Evolutionary conservation across 768 basidiomycete genomes (phyloP).

Genomic region (Russula griseocarnosa): DNA sequence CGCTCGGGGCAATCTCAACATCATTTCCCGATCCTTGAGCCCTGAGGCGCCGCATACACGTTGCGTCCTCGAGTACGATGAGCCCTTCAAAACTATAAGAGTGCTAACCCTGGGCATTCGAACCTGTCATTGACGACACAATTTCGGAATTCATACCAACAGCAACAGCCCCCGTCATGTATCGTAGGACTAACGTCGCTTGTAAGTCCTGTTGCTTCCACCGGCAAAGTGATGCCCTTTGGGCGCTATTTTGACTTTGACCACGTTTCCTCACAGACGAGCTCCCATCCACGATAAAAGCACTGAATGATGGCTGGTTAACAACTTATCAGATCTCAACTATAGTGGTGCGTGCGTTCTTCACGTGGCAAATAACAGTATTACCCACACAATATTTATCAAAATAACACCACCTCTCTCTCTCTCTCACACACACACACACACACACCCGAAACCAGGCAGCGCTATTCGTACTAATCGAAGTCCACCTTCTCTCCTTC

Average conservation of each 20-base stretch:
- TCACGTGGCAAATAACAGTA: background rate
- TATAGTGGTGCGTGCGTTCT: conserved; percentile 11
- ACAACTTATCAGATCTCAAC: conserved; percentile 25
- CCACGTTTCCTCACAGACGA: conserved; percentile 19
- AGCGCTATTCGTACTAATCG: conserved; percentile 19
- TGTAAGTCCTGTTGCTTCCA: conserved; percentile 10
- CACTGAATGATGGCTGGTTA: conserved; percentile 25
- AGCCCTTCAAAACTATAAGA: conserved; percentile 10
- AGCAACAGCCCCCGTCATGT: conserved; percentile 15
- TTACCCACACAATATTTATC: too few relatives aligned
- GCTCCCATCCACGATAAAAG: conserved; percentile 25
- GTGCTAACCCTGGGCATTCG: background rate
- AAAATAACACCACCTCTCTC: too few relatives aligned
- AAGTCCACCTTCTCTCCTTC: conserved; percentile 22
- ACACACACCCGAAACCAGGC: conserved; percentile 10
- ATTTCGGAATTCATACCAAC: background rate
- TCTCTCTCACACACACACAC: background rate
- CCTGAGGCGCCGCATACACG: conserved; percentile 8
- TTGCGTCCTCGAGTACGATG: conserved; percentile 10
- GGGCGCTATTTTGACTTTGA: background rate
- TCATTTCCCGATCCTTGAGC: background rate
- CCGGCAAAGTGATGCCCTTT: background rate
- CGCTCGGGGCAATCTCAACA: background rate
- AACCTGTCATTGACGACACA: background rate
- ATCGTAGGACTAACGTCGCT: conserved; percentile 22